A percentile compares a stretch with the other conserved stretches of the same genome.
phyloP scores from a whole-genome alignment of 345 rosid genomes.

The Populus tremula region DNA sequence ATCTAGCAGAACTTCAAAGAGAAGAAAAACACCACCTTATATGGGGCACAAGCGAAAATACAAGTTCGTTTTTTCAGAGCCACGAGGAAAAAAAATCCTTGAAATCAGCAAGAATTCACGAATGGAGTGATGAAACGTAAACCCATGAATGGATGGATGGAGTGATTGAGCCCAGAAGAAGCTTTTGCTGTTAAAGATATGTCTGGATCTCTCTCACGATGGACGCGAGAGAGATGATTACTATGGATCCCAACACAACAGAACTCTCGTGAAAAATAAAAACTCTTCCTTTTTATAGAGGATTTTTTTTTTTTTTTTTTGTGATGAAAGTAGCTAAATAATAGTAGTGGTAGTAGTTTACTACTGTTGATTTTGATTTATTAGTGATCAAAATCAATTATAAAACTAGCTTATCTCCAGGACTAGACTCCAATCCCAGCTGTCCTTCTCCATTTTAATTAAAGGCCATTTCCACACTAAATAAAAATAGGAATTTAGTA shows the following conservation, averaged over 20 bases:
- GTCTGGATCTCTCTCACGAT: background rate
- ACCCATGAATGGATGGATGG: background rate
- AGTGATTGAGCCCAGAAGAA: background rate
- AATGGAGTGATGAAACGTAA: background rate
- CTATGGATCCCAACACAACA: conserved; percentile 59
- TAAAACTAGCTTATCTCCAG: too few relatives aligned
- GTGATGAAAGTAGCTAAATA: background rate
- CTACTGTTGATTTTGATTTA: background rate
- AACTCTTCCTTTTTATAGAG: conserved; percentile 1
- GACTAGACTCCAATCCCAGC: too few relatives aligned
- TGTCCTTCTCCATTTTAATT: too few relatives aligned
- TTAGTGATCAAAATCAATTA: too few relatives aligned
- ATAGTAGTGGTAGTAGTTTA: background rate
- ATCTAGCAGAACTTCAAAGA: conserved; percentile 14
- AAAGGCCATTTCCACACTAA: too few relatives aligned
- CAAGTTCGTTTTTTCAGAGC: background rate
- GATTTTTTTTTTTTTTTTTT: too few relatives aligned
- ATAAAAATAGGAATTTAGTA: too few relatives aligned
- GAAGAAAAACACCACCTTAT: conserved; percentile 30
- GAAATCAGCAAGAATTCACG: conserved; percentile 28
- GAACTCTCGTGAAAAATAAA: conserved; percentile 34
- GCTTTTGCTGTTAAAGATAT: background rate
- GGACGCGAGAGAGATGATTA: conserved; percentile 26
- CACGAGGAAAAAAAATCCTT: conserved; percentile 6
- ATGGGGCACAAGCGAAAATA: background rate